Evolutionary conservation across 805 yeast genomes (phyloP).

Genomic region (Monosporozyma unispora): DNA sequence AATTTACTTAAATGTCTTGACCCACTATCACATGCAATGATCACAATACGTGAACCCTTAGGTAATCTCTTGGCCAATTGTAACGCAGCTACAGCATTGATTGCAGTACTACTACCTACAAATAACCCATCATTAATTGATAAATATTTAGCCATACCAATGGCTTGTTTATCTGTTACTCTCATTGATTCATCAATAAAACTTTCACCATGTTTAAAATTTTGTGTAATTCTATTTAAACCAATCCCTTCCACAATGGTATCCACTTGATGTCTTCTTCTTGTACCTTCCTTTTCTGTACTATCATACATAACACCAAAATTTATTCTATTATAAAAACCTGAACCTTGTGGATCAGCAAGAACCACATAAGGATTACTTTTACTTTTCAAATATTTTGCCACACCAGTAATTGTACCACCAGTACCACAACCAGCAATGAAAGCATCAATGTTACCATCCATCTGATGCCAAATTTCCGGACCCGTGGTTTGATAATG

Average conservation of each 20-base stretch:
- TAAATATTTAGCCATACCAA: conserved; percentile 78
- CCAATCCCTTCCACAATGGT: conserved; percentile 94
- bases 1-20: conserved; percentile 83
- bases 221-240: conserved; percentile 73
- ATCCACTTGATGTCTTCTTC: conserved; percentile 94
- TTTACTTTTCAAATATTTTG: conserved; percentile 55
- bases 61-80: conserved; percentile 41
- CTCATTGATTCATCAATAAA: conserved; percentile 70
- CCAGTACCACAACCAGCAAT: conserved; percentile 95
- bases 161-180: conserved; percentile 72
- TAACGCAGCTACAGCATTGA: conserved; percentile 85
- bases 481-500: conserved; percentile 87
- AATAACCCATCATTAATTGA: conserved; percentile 82
- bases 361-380: conserved; percentile 44
- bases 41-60: conserved; percentile 63
- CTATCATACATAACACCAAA: conserved; percentile 89
- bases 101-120: conserved; percentile 88
- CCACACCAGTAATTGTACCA: conserved; percentile 92
- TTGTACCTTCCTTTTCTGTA: conserved; percentile 84
- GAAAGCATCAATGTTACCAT: conserved; percentile 59
- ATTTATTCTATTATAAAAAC: conserved; percentile 75
- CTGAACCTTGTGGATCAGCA: conserved; percentile 96
- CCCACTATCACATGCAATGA: conserved; percentile 90
- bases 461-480: conserved; percentile 73
- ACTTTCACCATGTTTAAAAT: conserved; percentile 62